These are phyloP conservation scores for Candida sonorensis DNA, from an alignment of 805 yeast genomes.

Conservation along the genomic window DNA sequence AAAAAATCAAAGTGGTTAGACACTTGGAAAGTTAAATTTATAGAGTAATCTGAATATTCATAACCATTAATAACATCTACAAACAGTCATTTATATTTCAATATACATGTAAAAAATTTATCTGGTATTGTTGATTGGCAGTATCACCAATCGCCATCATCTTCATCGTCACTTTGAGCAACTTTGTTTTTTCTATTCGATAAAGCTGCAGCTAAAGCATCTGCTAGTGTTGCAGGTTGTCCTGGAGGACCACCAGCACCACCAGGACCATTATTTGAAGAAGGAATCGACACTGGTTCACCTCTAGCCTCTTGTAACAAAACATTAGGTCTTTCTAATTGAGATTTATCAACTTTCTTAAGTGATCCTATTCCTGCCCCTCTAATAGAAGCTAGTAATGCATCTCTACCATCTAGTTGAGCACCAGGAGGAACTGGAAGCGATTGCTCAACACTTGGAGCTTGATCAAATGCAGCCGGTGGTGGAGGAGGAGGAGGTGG, in stretches of 20 bases:
- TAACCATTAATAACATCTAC: no score
- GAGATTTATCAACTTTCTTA: conserved; percentile 75
- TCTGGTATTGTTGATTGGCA: background rate
- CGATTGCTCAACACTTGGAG: no score
- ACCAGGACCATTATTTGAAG: conserved; percentile 25
- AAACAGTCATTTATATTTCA: no score
- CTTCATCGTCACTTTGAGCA: conserved; percentile 75
- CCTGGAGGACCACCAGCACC: conserved; percentile 32
- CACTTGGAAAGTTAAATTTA: conserved; percentile 45
- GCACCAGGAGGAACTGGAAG: conserved; percentile 27
- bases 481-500: conserved; percentile 13
- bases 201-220: conserved; percentile 83
- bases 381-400: conserved; percentile 79
- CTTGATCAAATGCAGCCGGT: background rate
- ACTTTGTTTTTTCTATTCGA: conserved; percentile 79
- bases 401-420: conserved; percentile 64
- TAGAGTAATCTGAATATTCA: conserved; percentile 15
- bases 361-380: conserved; percentile 67
- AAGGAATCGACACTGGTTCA: conserved; percentile 34
- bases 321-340: conserved; percentile 72
- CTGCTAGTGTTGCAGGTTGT: conserved; percentile 64
- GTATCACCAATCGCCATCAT: conserved; percentile 65
- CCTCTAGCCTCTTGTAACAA: conserved; percentile 68
- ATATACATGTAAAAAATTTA: background rate
- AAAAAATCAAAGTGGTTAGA: conserved; percentile 53